Evolutionary conservation across 2,329 filamentous ascomycete genomes (phyloP).

Genomic region (Arthroderma uncinatum): DNA sequence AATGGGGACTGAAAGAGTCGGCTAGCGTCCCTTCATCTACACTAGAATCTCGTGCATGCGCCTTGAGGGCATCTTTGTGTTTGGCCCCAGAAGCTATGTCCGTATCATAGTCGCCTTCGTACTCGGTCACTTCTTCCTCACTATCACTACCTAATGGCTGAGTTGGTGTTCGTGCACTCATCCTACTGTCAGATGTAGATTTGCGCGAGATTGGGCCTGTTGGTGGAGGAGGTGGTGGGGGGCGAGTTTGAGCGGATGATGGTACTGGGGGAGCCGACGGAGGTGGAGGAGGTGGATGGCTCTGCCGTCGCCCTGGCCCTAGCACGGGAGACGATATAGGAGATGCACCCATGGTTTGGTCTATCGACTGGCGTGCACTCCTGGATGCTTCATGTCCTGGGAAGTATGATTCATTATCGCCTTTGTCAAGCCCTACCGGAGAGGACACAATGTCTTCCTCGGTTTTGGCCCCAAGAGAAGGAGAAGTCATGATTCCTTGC

Average conservation of each 20-base stretch:
- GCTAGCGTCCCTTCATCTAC: constrained; percentile 54
- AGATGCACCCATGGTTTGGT: background rate
- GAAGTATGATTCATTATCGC: constrained; percentile 7
- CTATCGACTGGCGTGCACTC: background rate
- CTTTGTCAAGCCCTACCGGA: constrained; percentile 23
- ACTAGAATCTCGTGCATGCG: constrained; percentile 66
- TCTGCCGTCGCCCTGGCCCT: constrained; percentile 31
- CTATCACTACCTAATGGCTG: constrained; percentile 47
- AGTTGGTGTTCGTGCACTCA: constrained; percentile 32
- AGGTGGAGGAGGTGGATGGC: constrained; percentile 34
- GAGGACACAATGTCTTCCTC: constrained; percentile 63
- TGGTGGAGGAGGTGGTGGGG: constrained; percentile 54
- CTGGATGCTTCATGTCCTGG: constrained; percentile 5
- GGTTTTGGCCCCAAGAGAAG: constrained; percentile 70
- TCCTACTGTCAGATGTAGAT: constrained; percentile 47
- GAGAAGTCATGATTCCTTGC: constrained; percentile 48
- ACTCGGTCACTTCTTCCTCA: constrained; percentile 77
- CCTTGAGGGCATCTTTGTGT: constrained; percentile 83
- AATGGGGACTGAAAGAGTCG: constrained; percentile 44
- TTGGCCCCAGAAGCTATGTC: constrained; percentile 91
- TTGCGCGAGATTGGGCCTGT: constrained; percentile 45
- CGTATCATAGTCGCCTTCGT: constrained; percentile 95
- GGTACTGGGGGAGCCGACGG: constrained; percentile 30
- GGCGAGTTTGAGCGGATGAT: constrained; percentile 44
- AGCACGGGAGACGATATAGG: constrained; percentile 22